These are phyloP conservation scores for Fremontodendron californicum DNA, from an alignment of 345 rosid genomes.

Conservation along the genomic window DNA sequence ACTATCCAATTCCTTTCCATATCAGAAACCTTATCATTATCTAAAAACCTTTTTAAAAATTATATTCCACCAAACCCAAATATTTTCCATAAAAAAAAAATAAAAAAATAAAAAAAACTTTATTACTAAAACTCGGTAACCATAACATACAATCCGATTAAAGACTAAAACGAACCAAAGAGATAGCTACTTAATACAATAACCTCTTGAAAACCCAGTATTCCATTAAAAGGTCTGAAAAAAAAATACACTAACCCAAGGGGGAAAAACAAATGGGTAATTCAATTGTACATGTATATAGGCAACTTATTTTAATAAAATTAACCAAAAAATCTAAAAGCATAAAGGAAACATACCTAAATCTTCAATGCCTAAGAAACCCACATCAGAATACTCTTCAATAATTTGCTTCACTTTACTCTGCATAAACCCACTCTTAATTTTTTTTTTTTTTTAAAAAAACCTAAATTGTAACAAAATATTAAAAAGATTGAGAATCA, in stretches of 20 bases:
- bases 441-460: background rate
- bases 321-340: background rate
- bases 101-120: no score
- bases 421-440: constrained; percentile 30
- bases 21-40: background rate
- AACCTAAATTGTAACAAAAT: background rate
- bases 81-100: background rate
- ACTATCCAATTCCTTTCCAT: background rate
- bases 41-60: background rate
- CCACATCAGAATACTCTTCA: constrained; percentile 48
- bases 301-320: background rate
- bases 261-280: background rate
- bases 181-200: background rate
- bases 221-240: background rate
- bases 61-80: background rate
- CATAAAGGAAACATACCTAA: constrained; percentile 37
- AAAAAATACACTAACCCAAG: background rate
- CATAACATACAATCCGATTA: background rate
- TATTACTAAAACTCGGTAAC: background rate
- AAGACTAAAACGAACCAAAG: background rate
- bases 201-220: background rate
- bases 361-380: constrained; percentile 58
- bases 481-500: constrained; percentile 18
- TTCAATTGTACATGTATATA: background rate
- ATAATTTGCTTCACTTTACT: constrained; percentile 56